Base-by-base conservation (phyloP, 768 basidiomycete genomes). In the Albatrellus ellisii region DNA sequence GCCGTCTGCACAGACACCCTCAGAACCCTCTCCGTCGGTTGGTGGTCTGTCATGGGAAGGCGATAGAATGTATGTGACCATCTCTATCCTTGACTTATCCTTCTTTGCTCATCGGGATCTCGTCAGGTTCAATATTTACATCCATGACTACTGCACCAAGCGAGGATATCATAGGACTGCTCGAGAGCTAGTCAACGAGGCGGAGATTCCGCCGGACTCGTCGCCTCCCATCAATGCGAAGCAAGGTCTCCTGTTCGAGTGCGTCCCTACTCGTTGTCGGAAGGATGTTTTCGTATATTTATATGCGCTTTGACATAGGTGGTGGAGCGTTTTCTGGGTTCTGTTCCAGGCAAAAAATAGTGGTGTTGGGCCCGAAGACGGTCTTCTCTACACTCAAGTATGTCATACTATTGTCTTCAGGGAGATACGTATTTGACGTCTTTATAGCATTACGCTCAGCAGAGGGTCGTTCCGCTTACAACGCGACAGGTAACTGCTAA, bases 301-400 rank as follows among this genome's bases (percentile, higher is more conserved):
- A 37, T 34, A 34, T 45, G 40, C 50, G 41, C 39, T 50, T 42
- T 44, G 24, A 6, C 37, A 24, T 50, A 86, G 84, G 56, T 88
- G 85, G 85, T 88, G 85, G 85, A 81, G 76, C 50, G 85, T 88
- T 18, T 88, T 88, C 53, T 88, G 85, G 85, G 77, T 85, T 0
- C 63, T 87, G 12, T 88, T 87, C 56, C 76, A 77, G 10, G 82
- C 84, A 35, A 87, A 87, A 60, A 82, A 78, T 48, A 79, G 69
- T 37, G 73, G 72, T 24, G 56, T 55, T 7, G 77, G 75, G 15
- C 56, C 75, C n/a, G 81, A 84, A 1, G 82, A 86, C 48, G 83
- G 79, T 18, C 49, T 84, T 56, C 45, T 77, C 26, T 86, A 85
- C 56, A 76, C 72, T 0, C 75, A 79, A 63, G 83, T 82, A 49